A percentile compares a stretch with the other conserved stretches of the same genome.
Evolutionary conservation across 1,139 yeast species (phyloP).

Genomic region (Kodamaea fungicola): DNA sequence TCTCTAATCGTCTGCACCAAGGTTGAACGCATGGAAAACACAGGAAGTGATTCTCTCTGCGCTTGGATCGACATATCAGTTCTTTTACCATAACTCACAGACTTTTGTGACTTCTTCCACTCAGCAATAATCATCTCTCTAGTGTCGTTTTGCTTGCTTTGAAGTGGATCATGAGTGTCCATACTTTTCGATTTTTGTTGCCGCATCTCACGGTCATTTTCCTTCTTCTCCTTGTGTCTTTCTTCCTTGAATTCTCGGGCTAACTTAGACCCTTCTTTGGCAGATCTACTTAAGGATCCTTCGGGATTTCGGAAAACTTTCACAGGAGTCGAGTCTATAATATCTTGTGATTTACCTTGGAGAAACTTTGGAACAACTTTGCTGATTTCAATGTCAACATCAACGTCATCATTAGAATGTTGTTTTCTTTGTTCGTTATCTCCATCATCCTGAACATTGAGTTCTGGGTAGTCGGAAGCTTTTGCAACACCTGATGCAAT

Average conservation of each 20-base stretch:
- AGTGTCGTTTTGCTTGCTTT: slow-evolving; percentile 9
- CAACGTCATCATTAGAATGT: slow-evolving; percentile 43
- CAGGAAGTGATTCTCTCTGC: slow-evolving; percentile 73
- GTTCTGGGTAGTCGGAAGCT: slow-evolving; percentile 69
- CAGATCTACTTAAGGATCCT: slow-evolving; percentile 76
- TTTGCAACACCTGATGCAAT: slow-evolving; percentile 76
- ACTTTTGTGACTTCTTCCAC: slow-evolving; percentile 50
- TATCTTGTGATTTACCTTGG: slow-evolving; percentile 49
- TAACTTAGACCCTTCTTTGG: slow-evolving; percentile 69
- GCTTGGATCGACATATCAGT: slow-evolving; percentile 53
- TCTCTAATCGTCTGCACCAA: slow-evolving; percentile 53
- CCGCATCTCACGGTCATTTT: slow-evolving; percentile 32
- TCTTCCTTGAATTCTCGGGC: slow-evolving; percentile 66
- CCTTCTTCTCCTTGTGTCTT: slow-evolving; percentile 48
- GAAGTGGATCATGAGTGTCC: slow-evolving; percentile 43
- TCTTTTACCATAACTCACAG: slow-evolving; percentile 52
- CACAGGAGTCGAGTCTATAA: slow-evolving; percentile 47
- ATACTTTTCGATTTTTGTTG: slow-evolving; percentile 21
- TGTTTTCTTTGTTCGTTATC: slow-evolving; percentile 21
- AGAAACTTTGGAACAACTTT: slow-evolving; percentile 72
- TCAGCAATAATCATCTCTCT: slow-evolving; percentile 28
- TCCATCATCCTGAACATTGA: slow-evolving; percentile 25
- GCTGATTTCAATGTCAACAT: slow-evolving; percentile 70
- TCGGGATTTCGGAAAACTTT: slow-evolving; percentile 67
- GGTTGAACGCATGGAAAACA: slow-evolving; percentile 56